phyloP scores from a whole-genome alignment of 106 monocot species.

The Xerophyta viscosa region DNA sequence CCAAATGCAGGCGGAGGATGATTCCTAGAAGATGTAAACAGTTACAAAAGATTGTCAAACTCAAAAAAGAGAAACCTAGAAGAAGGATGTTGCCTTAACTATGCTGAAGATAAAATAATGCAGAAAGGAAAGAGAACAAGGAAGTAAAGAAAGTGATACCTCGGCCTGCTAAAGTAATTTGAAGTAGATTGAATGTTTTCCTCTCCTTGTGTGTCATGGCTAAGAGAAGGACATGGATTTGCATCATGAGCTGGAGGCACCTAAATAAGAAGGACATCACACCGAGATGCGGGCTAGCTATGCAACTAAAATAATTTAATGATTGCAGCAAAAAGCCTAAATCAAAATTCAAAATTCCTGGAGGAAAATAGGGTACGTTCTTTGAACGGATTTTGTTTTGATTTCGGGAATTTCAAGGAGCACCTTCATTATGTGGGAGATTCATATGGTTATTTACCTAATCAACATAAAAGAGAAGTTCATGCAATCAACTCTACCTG shows the following conservation, averaged over 20 bases:
- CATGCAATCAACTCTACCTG: constrained; percentile 33
- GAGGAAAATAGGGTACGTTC: too few relatives aligned
- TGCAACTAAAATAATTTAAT: too few relatives aligned
- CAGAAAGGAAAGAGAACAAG: neutral
- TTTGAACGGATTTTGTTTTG: neutral
- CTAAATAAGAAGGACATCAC: constrained; percentile 13
- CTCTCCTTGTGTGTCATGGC: constrained; percentile 14
- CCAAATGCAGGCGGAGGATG: constrained; percentile 76
- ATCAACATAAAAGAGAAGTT: neutral
- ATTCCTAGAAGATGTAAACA: constrained; percentile 28
- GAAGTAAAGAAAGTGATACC: constrained; percentile 5
- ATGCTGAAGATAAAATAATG: neutral
- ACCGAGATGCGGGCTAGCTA: too few relatives aligned
- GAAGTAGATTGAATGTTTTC: constrained; percentile 29
- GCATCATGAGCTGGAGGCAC: constrained; percentile 37
- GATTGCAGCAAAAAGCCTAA: neutral
- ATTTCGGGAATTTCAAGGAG: neutral
- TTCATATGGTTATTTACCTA: neutral
- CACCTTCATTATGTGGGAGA: neutral
- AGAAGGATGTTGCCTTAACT: neutral
- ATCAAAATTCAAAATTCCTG: too few relatives aligned
- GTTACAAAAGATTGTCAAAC: neutral
- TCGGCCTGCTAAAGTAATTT: constrained; percentile 21
- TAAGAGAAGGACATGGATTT: constrained; percentile 25
- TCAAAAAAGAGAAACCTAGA: neutral